Evolutionary conservation across 768 basidiomycete genomes (phyloP).

Genomic region (Mycena rebaudengoi): DNA sequence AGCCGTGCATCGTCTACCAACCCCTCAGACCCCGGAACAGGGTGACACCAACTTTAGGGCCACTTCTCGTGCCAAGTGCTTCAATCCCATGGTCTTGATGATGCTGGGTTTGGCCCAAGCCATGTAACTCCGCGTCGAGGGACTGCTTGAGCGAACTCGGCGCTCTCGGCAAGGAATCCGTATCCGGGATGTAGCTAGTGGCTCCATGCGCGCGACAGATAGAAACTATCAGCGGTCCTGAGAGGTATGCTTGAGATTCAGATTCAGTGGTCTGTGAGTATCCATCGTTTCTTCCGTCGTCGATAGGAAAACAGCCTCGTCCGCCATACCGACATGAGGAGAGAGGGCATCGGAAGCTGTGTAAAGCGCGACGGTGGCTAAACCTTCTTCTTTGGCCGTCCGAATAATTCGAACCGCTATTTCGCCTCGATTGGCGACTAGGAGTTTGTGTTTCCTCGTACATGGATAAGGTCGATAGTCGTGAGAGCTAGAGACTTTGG

Average conservation of each 20-base stretch:
- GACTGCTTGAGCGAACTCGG: no score
- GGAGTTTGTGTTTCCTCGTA: conserved; percentile 61
- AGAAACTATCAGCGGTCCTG: conserved; percentile 45
- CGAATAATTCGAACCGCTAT: conserved; percentile 72
- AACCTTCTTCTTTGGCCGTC: conserved; percentile 59
- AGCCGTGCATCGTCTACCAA: no score
- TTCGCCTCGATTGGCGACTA: conserved; percentile 78
- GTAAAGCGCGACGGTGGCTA: conserved; percentile 67
- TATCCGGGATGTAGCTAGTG: conserved; percentile 70
- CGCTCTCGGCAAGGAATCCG: conserved; percentile 73
- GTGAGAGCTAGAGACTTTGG: no score
- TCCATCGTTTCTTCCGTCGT: no score
- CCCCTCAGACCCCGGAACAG: no score
- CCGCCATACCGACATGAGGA: conserved; percentile 65
- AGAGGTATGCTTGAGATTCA: conserved; percentile 57
- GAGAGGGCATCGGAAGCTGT: conserved; percentile 64
- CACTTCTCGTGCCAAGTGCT: no score
- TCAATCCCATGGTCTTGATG: no score
- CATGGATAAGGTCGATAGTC: conserved; percentile 22
- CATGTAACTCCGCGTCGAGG: no score
- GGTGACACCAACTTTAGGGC: no score
- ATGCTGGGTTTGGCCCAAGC: no score
- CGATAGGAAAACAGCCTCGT: conserved; percentile 50
- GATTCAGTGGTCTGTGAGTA: no score
- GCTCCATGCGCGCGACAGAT: conserved; percentile 56